phyloP scores from a whole-genome alignment of 2,329 filamentous ascomycete genomes.

The Aspergillus uvarum region DNA sequence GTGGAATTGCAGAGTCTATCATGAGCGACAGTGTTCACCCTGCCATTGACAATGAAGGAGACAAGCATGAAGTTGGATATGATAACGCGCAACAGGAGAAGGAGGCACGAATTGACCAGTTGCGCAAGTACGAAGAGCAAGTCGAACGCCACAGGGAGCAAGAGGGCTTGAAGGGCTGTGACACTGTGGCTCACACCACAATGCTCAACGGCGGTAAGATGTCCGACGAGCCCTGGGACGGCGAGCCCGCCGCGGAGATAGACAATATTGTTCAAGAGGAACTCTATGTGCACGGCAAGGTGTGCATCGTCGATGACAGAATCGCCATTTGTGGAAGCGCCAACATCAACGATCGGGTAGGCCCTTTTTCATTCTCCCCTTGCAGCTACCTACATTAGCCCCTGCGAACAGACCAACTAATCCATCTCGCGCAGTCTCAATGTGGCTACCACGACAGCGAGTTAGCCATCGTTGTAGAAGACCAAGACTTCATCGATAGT shows the following conservation, averaged over 20 bases:
- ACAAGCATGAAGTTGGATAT: constrained; percentile 41
- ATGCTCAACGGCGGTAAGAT: constrained; percentile 69
- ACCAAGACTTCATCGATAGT: constrained; percentile 67
- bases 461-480: constrained; percentile 85
- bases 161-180: constrained; percentile 38
- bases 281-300: constrained; percentile 90
- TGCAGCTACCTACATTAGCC: background rate
- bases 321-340: constrained; percentile 78
- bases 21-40: constrained; percentile 71
- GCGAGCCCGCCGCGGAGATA: constrained; percentile 71
- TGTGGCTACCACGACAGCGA: constrained; percentile 83
- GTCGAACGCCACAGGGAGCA: constrained; percentile 20
- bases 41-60: constrained; percentile 46
- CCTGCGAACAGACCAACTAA: background rate
- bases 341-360: constrained; percentile 64
- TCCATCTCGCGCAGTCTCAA: constrained; percentile 57
- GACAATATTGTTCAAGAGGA: constrained; percentile 93
- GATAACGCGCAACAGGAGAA: constrained; percentile 40
- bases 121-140: constrained; percentile 23
- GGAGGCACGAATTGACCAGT: constrained; percentile 45
- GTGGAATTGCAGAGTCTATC: constrained; percentile 83
- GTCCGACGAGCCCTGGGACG: constrained; percentile 74
- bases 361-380: constrained; percentile 11
- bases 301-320: constrained; percentile 77
- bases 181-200: constrained; percentile 72